Evolutionary conservation across 2,329 filamentous ascomycete genomes (phyloP).

Genomic region (Massarina eburnea): DNA sequence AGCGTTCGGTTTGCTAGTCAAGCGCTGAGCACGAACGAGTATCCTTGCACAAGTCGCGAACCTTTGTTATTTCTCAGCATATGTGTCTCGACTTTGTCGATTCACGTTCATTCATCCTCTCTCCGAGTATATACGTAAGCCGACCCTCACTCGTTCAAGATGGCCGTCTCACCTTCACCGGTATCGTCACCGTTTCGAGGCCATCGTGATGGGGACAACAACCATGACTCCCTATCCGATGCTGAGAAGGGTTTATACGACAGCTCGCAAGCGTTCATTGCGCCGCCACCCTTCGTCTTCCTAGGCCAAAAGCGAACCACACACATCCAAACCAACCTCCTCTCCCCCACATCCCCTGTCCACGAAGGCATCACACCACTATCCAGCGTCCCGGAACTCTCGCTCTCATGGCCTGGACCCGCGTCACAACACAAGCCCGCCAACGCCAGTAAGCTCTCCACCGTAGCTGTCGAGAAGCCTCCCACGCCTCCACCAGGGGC

Average conservation of each 20-base stretch:
- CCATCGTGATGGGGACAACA: conserved; percentile 13
- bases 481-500: conserved; percentile 9
- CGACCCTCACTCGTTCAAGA: neutral
- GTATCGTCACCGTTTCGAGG: conserved; percentile 14
- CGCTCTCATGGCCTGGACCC: conserved; percentile 22
- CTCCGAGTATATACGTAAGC: neutral
- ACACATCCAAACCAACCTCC: conserved; percentile 14
- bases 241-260: conserved; percentile 38
- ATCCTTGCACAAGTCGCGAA: neutral
- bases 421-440: conserved; percentile 17
- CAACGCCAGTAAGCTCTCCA: conserved; percentile 14
- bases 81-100: too few relatives aligned
- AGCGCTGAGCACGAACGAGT: too few relatives aligned
- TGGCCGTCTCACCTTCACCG: conserved; percentile 8
- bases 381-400: conserved; percentile 35
- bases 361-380: conserved; percentile 39
- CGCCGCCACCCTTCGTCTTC: conserved; percentile 29
- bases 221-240: conserved; percentile 30
- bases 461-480: conserved; percentile 14
- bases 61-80: neutral
- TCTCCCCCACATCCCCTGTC: conserved; percentile 27
- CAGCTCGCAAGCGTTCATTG: conserved; percentile 21
- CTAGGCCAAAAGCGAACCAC: conserved; percentile 14
- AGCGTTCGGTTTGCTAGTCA: neutral
- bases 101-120: neutral